Evolutionary conservation across 345 rosid species (phyloP).

Genomic region (Eutrema heterophyllum): DNA sequence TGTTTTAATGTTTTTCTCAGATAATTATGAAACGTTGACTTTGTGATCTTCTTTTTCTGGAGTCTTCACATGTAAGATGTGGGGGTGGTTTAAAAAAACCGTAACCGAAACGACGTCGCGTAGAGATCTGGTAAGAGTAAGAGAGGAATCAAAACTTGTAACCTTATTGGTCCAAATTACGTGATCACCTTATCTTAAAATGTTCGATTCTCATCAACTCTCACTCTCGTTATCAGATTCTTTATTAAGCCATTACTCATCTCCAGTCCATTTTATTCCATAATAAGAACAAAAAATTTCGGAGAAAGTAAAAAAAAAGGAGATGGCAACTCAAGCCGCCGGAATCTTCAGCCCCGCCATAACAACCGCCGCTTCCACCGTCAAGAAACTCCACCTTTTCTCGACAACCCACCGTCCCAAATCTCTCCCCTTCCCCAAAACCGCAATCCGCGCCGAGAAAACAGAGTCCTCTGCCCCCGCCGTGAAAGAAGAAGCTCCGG

Average conservation of each 20-base stretch:
- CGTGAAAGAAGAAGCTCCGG: constrained; percentile 50
- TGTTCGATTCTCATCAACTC: constrained; percentile 1
- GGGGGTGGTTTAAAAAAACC: background rate
- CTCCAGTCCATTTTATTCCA: background rate
- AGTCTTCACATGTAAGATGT: background rate
- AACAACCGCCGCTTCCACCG: constrained; percentile 35
- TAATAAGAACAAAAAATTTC: background rate
- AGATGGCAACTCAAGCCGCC: constrained; percentile 73
- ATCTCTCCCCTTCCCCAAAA: constrained; percentile 32
- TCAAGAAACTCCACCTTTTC: constrained; percentile 30
- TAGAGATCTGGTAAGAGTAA: background rate
- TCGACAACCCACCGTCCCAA: constrained; percentile 40
- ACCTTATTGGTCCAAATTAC: background rate
- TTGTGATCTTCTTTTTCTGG: background rate
- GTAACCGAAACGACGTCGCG: background rate
- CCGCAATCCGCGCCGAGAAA: constrained; percentile 33
- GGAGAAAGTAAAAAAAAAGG: background rate
- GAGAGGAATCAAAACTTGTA: background rate
- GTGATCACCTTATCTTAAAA: constrained; percentile 8
- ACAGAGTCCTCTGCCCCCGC: constrained; percentile 30
- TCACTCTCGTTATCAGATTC: background rate
- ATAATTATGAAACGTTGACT: background rate
- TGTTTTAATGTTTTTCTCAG: constrained; percentile 15
- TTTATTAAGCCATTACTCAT: background rate
- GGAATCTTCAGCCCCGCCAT: constrained; percentile 48